phyloP scores from a whole-genome alignment of 2,329 filamentous ascomycete genomes.

The Byssochlamys sp. region DNA sequence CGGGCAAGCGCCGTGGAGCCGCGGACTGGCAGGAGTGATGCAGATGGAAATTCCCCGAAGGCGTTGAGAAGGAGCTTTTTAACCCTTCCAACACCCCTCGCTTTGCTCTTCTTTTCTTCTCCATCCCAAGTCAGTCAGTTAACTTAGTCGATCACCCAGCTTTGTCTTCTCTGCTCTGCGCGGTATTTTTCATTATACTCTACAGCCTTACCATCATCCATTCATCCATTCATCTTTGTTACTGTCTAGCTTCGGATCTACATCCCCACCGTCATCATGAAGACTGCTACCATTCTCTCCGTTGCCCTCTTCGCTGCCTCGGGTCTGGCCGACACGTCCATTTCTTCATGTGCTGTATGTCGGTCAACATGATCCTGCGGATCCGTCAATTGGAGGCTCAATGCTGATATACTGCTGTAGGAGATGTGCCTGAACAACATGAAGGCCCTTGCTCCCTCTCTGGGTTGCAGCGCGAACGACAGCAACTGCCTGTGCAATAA shows the following conservation, averaged over 20 bases:
- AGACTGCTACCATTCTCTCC: neutral
- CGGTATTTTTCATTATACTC: neutral
- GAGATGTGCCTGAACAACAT: slow-evolving; percentile 38
- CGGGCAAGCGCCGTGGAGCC: neutral
- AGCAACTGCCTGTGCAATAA: slow-evolving; percentile 32
- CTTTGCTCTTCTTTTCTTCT: neutral
- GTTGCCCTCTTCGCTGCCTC: slow-evolving; percentile 1
- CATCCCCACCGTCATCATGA: neutral
- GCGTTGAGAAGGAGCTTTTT: neutral
- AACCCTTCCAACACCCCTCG: neutral
- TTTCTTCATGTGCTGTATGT: slow-evolving; percentile 2
- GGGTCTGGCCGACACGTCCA: neutral
- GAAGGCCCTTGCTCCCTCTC: slow-evolving; percentile 26
- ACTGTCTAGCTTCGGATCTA: neutral
- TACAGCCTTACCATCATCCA: neutral
- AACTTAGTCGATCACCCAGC: too few species aligned
- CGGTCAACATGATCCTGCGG: neutral
- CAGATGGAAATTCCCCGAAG: neutral
- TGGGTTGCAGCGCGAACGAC: slow-evolving; percentile 33
- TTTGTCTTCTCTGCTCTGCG: neutral
- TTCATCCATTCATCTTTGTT: neutral
- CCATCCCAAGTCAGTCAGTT: neutral
- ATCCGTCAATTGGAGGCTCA: neutral
- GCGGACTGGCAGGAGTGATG: neutral
- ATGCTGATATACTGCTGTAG: slow-evolving; percentile 19